Percentiles rank a stretch among this genome's conserved stretches.
Evolutionary conservation across 441 rosid genomes (phyloP).

Genomic region (Corymbia citriodora): DNA sequence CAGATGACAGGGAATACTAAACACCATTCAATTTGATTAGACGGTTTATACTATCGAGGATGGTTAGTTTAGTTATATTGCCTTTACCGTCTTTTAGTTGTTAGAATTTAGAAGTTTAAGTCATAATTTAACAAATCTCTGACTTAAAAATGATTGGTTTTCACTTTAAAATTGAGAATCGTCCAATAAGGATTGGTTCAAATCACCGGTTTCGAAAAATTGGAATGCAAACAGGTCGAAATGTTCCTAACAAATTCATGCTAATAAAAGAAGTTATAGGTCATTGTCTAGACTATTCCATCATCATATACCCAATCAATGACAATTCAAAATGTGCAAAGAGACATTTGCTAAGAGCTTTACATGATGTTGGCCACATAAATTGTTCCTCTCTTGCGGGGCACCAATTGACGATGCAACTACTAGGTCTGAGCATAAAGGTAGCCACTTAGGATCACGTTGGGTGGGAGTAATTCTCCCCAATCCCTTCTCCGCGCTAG

Average conservation of each 20-base stretch:
- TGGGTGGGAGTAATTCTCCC: neutral
- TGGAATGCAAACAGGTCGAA: no score
- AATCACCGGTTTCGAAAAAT: no score
- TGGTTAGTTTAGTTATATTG: neutral
- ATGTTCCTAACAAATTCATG: no score
- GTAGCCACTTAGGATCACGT: neutral
- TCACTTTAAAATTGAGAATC: rapidly evolving
- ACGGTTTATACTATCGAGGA: neutral
- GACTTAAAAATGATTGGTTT: neutral
- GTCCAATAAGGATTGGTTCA: no score
- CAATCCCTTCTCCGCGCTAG: neutral
- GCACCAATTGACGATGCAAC: no score
- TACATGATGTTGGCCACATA: neutral
- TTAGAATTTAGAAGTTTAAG: neutral
- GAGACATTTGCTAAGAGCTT: neutral
- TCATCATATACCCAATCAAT: neutral
- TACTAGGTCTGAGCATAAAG: neutral
- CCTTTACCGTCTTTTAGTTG: neutral
- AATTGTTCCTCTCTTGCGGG: neutral
- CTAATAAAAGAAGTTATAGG: neutral
- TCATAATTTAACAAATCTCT: neutral
- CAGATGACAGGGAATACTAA: neutral
- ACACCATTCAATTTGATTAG: neutral
- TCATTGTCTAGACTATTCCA: neutral
- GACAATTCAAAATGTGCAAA: neutral